Base-by-base conservation (phyloP, 805 yeast species). In the Wickerhamiella kurtzmanii region DNA sequence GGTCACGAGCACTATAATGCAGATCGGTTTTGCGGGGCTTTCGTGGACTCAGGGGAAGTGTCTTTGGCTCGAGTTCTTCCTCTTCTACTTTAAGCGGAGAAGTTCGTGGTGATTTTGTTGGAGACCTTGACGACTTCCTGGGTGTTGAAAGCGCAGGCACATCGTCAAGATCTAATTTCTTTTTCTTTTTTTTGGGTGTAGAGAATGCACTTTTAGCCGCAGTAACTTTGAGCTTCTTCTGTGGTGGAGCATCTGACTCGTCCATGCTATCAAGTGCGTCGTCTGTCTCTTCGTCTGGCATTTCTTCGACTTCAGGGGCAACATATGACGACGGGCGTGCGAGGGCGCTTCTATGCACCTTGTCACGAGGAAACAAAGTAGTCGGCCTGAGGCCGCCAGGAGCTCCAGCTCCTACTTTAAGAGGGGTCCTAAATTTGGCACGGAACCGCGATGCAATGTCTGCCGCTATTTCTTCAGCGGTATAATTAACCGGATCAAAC, bases 1-100 rank as follows among this genome's bases (percentile, higher is more conserved):
- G 48, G 2, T 55, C 51, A 22, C 66, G 51, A 2, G 67, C 67
- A 2, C 38, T 38, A 21, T 53, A 52, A 20, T 59, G 59, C 1
- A 63, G 62, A 2, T 50, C 46, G 5, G 25, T 22, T 1, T 46
- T 48, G 4, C 22, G 39, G 2, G 13, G 32, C 35, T 44, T 45
- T 39, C 43, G 49, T 1, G 53, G 53, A 8, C 51, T 45, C 2
- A 36, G 20, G 13, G 53, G 53, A 3, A 50, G 42, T 2, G 41
- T 20, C 20, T 44, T 44, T 13, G 45, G 20, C n/a, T 35, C 17
- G 4, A 20, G n/a, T 18, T 18, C 41, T 15, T 38, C 41, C 32
- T 25, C 32, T 11, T 25, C 32, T 6, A 6, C 32, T 25, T 11
- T 25, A 6, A n/a, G n/a, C n/a, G n/a, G n/a, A n/a, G n/a, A n/a